These are phyloP conservation scores for Saccharata proteae DNA, from an alignment of 2,329 filamentous ascomycete genomes.

Conservation along the genomic window DNA sequence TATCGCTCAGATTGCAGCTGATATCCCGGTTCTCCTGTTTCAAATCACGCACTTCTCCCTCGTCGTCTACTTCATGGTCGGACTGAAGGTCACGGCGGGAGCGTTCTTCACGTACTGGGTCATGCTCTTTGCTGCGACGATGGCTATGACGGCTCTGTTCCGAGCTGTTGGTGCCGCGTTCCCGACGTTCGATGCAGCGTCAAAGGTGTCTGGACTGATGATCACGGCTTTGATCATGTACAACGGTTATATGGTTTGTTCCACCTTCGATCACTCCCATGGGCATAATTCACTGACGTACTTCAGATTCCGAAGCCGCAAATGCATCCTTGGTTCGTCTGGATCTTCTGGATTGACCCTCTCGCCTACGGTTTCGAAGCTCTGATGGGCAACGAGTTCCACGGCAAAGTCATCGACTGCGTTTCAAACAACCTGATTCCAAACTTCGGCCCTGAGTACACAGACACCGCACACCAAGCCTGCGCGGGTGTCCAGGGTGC, in stretches of 20 bases:
- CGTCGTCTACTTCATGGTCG: constrained; percentile 72
- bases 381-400: constrained; percentile 9
- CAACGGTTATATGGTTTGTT: constrained; percentile 51
- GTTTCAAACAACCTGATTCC: constrained; percentile 40
- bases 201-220: constrained; percentile 44
- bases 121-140: constrained; percentile 53
- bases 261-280: no score
- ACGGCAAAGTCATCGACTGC: constrained; percentile 32
- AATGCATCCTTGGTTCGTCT: constrained; percentile 43
- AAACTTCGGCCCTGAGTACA: constrained; percentile 36
- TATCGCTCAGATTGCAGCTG: constrained; percentile 57
- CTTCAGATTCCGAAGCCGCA: constrained; percentile 33
- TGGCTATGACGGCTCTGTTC: constrained; percentile 76
- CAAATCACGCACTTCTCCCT: constrained; percentile 48
- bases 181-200: constrained; percentile 44
- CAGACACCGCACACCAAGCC: constrained; percentile 29
- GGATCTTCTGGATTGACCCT: constrained; percentile 40
- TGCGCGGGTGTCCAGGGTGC: constrained; percentile 50
- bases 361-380: constrained; percentile 9
- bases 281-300: no score
- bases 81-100: constrained; percentile 56
- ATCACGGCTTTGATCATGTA: constrained; percentile 47
- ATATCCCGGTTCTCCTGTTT: constrained; percentile 43
- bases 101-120: constrained; percentile 75
- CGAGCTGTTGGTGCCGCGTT: constrained; percentile 59